Conservation (phyloP, 257 asterid genomes). For the Eucommia ulmoides region DNA sequence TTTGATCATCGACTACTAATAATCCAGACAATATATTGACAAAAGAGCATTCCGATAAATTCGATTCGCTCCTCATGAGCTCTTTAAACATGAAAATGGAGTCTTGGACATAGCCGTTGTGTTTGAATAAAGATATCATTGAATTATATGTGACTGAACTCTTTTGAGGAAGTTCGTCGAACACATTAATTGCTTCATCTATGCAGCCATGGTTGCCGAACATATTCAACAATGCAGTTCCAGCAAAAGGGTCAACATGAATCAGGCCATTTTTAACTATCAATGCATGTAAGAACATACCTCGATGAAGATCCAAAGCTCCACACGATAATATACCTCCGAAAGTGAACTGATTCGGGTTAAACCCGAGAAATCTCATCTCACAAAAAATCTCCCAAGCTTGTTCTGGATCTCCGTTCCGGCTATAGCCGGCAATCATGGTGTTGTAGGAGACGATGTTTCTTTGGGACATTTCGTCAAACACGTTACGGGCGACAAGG, state of each 20-base stretch:
- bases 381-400: constrained; percentile 39
- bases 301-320: constrained; percentile 28
- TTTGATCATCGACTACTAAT: constrained; percentile 17
- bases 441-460: constrained; percentile 55
- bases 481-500: constrained; percentile 33
- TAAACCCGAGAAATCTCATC: constrained; percentile 40
- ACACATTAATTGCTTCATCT: constrained; percentile 42
- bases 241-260: constrained; percentile 33
- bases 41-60: constrained; percentile 41
- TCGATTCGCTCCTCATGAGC: constrained; percentile 27
- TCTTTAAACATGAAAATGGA: constrained; percentile 34
- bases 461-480: constrained; percentile 52
- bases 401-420: constrained; percentile 26
- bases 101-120: constrained; percentile 31
- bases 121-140: constrained; percentile 48
- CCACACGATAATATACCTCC: constrained; percentile 47
- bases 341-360: constrained; percentile 48
- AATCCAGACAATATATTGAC: constrained; percentile 37
- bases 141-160: constrained; percentile 54
- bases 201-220: constrained; percentile 40
- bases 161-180: constrained; percentile 55
- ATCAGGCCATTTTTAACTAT: constrained; percentile 45
- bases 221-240: constrained; percentile 70
- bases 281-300: constrained; percentile 51
- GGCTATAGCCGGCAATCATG: constrained; percentile 43